Evolutionary conservation across 345 rosid species (phyloP).

Genomic region (Viola odorata): DNA sequence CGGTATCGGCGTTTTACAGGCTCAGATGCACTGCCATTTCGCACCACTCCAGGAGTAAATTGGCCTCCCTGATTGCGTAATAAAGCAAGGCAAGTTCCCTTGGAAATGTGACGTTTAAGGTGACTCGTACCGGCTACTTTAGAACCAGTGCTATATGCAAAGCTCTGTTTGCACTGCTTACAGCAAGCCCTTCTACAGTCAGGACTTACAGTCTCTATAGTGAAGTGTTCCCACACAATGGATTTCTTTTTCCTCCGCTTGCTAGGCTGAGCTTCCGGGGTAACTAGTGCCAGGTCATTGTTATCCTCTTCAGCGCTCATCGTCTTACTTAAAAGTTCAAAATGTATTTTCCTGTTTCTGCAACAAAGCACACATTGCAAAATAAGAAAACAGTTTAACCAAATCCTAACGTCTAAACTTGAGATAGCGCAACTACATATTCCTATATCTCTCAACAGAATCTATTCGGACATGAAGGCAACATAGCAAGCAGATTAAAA

Average conservation of each 20-base stretch:
- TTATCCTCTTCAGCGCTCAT: constrained; percentile 7
- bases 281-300: background rate
- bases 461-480: no score
- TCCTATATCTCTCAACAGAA: no score
- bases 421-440: no score
- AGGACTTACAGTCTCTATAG: constrained; percentile 59
- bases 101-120: constrained; percentile 87
- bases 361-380: no score
- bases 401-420: no score
- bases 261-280: constrained; percentile 16
- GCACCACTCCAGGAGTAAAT: constrained; percentile 38
- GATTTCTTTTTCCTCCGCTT: constrained; percentile 82
- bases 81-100: constrained; percentile 77
- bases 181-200: constrained; percentile 85
- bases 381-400: no score
- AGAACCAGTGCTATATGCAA: constrained; percentile 89
- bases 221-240: constrained; percentile 86
- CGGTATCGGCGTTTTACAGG: constrained; percentile 72
- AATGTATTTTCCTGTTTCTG: no score
- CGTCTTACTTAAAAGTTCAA: no score
- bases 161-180: constrained; percentile 91
- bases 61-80: constrained; percentile 41
- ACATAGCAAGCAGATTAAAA: no score
- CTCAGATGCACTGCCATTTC: constrained; percentile 29
- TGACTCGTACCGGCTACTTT: constrained; percentile 98